phyloP scores from a whole-genome alignment of 495 filamentous ascomycete genomes.

The Bryoglossum gracile region DNA sequence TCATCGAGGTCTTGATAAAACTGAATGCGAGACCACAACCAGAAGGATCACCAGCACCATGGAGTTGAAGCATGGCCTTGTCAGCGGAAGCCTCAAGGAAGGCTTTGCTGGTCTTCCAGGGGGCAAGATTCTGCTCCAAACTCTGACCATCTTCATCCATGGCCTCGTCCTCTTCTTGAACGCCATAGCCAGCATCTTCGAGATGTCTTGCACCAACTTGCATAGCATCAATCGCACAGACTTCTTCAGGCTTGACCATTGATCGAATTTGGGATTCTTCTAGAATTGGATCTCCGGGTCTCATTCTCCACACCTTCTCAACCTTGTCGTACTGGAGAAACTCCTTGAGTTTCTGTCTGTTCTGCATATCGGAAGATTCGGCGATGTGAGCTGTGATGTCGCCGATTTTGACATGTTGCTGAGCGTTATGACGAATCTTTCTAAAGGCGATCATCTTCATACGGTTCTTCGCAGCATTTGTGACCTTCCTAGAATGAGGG shows the following conservation, averaged over 20 bases:
- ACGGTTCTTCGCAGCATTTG: constrained; percentile 87
- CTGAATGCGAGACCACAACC: constrained; percentile 89
- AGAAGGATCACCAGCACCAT: constrained; percentile 93
- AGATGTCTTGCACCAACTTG: constrained; percentile 84
- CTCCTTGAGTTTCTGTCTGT: constrained; percentile 92
- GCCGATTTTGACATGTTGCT: constrained; percentile 59
- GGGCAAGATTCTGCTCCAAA: constrained; percentile 82
- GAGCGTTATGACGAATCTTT: constrained; percentile 64
- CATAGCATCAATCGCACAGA: constrained; percentile 93
- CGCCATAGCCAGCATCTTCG: constrained; percentile 72
- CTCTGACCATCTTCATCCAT: constrained; percentile 54
- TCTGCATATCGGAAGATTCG: constrained; percentile 87
- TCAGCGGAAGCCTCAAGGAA: constrained; percentile 89
- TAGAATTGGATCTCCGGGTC: constrained; percentile 59
- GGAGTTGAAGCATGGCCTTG: constrained; percentile 93
- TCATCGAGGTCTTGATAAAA: constrained; percentile 97
- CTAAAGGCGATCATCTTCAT: constrained; percentile 93
- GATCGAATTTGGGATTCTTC: constrained; percentile 69
- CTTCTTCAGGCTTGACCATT: constrained; percentile 91
- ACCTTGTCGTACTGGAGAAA: constrained; percentile 85
- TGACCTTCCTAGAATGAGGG: constrained; percentile 87
- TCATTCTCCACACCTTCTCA: constrained; percentile 75
- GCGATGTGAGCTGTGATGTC: constrained; percentile 85
- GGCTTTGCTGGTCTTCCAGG: constrained; percentile 91
- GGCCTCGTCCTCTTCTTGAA: constrained; percentile 65